Percentiles rank a stretch among this genome's conserved stretches.
Conservation (phyloP, 805 yeast genomes). For the Priceomyces medius region DNA sequence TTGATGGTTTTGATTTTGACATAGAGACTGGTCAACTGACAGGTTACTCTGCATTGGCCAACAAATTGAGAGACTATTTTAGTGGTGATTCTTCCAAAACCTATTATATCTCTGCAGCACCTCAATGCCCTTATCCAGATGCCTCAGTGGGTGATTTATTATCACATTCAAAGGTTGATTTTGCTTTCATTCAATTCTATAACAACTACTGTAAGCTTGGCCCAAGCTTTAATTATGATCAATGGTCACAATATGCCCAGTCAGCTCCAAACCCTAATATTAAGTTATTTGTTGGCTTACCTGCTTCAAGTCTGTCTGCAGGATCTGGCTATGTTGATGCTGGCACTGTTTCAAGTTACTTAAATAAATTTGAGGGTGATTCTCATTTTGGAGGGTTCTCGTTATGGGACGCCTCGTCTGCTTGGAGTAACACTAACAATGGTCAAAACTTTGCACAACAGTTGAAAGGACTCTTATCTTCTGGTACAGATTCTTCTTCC, state of each 20-base stretch:
- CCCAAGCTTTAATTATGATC: constrained; percentile 32
- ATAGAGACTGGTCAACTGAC: constrained; percentile 56
- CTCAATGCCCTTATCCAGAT: constrained; percentile 42
- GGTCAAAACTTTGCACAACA: constrained; percentile 28
- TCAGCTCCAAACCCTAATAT: constrained; percentile 31
- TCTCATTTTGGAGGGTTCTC: constrained; percentile 63
- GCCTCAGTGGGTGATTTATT: constrained; percentile 34
- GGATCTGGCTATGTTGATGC: constrained; percentile 31
- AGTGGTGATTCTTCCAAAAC: constrained; percentile 26
- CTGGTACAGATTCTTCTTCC: background rate
- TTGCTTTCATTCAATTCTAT: constrained; percentile 41
- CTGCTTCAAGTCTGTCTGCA: constrained; percentile 32
- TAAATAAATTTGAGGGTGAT: constrained; percentile 14
- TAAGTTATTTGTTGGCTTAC: constrained; percentile 35
- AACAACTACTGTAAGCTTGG: constrained; percentile 34
- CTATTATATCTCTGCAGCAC: constrained; percentile 36
- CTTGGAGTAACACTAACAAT: constrained; percentile 25
- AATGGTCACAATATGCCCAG: constrained; percentile 33
- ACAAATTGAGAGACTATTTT: constrained; percentile 21
- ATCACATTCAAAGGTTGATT: constrained; percentile 25
- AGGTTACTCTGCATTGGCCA: constrained; percentile 65
- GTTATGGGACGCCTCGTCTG: constrained; percentile 82
- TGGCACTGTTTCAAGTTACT: constrained; percentile 17
- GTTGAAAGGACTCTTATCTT: constrained; percentile 40
- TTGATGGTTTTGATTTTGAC: constrained; percentile 85